These are phyloP conservation scores for Candida smagusa DNA, from an alignment of 1,139 yeast species.

Conservation along the genomic window DNA sequence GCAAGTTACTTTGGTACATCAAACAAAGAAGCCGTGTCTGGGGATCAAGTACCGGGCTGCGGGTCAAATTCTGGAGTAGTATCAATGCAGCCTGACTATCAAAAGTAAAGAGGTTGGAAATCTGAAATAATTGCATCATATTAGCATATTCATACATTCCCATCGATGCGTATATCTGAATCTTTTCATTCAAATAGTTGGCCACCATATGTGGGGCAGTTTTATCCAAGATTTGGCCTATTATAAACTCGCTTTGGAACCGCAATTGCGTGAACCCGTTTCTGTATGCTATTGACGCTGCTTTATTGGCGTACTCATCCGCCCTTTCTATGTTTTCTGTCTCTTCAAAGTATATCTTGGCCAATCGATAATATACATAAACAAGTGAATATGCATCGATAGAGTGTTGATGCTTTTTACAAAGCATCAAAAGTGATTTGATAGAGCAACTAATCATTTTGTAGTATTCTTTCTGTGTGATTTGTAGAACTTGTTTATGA, in stretches of 20 bases:
- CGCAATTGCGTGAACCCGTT: constrained; percentile 18
- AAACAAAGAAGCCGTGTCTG: constrained; percentile 19
- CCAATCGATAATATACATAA: constrained; percentile 30
- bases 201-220: constrained; percentile 21
- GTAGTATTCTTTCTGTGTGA: constrained; percentile 21
- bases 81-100: constrained; percentile 24
- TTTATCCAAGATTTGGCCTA: constrained; percentile 30
- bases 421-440: constrained; percentile 31
- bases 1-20: constrained; percentile 21
- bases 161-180: constrained; percentile 15
- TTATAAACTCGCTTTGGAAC: constrained; percentile 31
- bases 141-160: constrained; percentile 15
- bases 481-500: constrained; percentile 16
- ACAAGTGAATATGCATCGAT: constrained; percentile 32
- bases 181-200: constrained; percentile 26
- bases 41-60: constrained; percentile 12
- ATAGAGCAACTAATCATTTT: constrained; percentile 38
- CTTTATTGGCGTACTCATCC: constrained; percentile 35
- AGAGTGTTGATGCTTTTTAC: constrained; percentile 21
- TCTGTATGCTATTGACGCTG: constrained; percentile 34
- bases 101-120: constrained; percentile 23
- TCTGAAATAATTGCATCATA: constrained; percentile 27
- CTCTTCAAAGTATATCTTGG: constrained; percentile 36
- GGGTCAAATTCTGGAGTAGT: constrained; percentile 20
- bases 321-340: constrained; percentile 40